phyloP scores from a whole-genome alignment of 2,329 filamentous ascomycete species.

The Sporothrix pallida region DNA sequence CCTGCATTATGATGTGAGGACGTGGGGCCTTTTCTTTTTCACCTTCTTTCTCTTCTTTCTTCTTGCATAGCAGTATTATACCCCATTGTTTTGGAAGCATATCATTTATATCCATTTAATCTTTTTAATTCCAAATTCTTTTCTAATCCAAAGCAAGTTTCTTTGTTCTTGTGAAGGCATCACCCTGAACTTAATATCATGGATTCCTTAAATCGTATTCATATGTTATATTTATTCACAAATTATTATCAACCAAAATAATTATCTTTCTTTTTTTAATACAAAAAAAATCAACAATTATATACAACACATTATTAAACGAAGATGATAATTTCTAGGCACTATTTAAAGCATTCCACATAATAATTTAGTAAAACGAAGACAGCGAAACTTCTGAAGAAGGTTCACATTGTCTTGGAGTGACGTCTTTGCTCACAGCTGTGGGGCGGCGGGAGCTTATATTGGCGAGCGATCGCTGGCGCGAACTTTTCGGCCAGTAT shows the following conservation, averaged over 20 bases:
- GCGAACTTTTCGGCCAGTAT: slow-evolving; percentile 15
- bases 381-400: too few relatives aligned
- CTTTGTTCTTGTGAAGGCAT: too few relatives aligned
- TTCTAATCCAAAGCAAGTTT: neutral
- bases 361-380: too few relatives aligned
- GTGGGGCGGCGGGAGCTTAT: slow-evolving; percentile 17
- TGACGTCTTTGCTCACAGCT: neutral
- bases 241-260: too few relatives aligned
- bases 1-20: slow-evolving; percentile 65
- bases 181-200: too few relatives aligned
- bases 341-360: too few relatives aligned
- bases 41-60: neutral
- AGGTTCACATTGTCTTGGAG: too few relatives aligned
- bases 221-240: too few relatives aligned
- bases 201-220: too few relatives aligned
- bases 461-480: neutral
- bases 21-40: neutral
- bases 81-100: slow-evolving; percentile 5
- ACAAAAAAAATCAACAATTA: neutral
- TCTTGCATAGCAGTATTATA: neutral
- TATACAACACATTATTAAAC: neutral
- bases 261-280: too few relatives aligned
- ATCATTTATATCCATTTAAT: neutral
- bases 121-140: neutral
- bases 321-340: too few relatives aligned